Evolutionary conservation across 2,329 filamentous ascomycete genomes (phyloP).

Genomic region (Xylariaceae sp.): DNA sequence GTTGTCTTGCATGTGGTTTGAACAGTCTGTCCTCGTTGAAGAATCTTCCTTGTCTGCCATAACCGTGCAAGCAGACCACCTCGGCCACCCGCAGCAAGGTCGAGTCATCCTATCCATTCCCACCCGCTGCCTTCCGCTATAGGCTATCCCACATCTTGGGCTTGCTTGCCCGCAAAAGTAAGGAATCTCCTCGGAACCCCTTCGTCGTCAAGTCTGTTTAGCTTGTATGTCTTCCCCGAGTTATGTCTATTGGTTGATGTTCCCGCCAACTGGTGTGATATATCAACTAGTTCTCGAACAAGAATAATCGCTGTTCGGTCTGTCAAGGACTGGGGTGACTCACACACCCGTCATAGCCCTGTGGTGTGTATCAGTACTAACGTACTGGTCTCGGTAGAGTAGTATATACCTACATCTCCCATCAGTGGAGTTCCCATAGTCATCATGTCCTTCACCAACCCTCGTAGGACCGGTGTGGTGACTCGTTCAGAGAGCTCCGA

Average conservation of each 20-base stretch:
- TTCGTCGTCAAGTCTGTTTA: not conserved
- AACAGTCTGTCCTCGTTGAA: slow-evolving; percentile 4
- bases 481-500: slow-evolving; percentile 40
- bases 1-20: slow-evolving; percentile 13
- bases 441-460: slow-evolving; percentile 47
- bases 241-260: slow-evolving; percentile 26
- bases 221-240: slow-evolving; percentile 3
- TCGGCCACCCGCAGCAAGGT: slow-evolving; percentile 8
- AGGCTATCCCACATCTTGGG: slow-evolving; percentile 2
- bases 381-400: slow-evolving; percentile 25
- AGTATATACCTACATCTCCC: slow-evolving; percentile 18
- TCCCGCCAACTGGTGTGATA: slow-evolving; percentile 21
- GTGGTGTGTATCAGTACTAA: slow-evolving; percentile 30
- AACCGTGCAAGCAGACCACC: no score
- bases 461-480: slow-evolving; percentile 42
- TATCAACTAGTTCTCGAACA: slow-evolving; percentile 23
- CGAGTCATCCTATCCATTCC: slow-evolving; percentile 15
- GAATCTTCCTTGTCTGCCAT: slow-evolving; percentile 2
- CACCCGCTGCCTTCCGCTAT: slow-evolving; percentile 2
- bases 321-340: slow-evolving; percentile 28
- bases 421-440: slow-evolving; percentile 24
- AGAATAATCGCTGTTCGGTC: slow-evolving; percentile 23
- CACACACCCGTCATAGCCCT: slow-evolving; percentile 26
- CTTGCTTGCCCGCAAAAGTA: slow-evolving; percentile 11
- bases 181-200: slow-evolving; percentile 6